These are phyloP conservation scores for Wallacemonas collosoma DNA, from an alignment of 208 protist species.

Conservation along the genomic window DNA sequence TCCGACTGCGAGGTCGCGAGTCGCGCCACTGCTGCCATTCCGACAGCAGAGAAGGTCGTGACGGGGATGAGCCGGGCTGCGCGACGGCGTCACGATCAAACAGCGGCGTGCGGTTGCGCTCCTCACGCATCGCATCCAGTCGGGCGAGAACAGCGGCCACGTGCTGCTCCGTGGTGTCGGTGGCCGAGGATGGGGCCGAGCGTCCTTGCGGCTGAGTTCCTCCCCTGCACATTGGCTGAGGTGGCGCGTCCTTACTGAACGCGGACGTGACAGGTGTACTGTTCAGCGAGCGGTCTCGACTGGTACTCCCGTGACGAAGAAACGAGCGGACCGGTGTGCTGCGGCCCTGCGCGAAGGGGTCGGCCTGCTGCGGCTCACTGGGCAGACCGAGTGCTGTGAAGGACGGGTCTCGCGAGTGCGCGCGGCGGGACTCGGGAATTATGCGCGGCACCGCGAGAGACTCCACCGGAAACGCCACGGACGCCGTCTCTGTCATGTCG, in stretches of 20 bases:
- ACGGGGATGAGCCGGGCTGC: neutral
- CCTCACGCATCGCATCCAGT: conserved; percentile 14
- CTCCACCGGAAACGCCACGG: conserved; percentile 5
- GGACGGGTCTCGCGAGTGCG: conserved; percentile 14
- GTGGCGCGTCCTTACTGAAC: neutral
- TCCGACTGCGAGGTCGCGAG: conserved; percentile 15
- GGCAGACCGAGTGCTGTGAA: conserved; percentile 10
- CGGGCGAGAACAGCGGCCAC: neutral
- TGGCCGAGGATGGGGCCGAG: neutral
- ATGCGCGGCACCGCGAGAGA: conserved; percentile 8
- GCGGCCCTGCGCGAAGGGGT: conserved; percentile 10
- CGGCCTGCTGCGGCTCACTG: conserved; percentile 11
- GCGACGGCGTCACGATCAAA: neutral
- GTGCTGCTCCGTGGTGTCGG: conserved; percentile 9
- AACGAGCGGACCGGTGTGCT: conserved; percentile 19
- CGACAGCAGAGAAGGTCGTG: neutral
- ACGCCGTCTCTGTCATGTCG: neutral
- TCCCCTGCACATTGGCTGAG: too few species aligned
- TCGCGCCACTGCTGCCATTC: conserved; percentile 16
- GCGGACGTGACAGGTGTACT: neutral
- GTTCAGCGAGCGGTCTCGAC: neutral
- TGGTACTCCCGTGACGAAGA: neutral
- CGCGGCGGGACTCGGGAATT: conserved; percentile 1
- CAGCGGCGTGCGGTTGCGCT: conserved; percentile 9
- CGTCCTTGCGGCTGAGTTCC: neutral